phyloP scores from a whole-genome alignment of 768 basidiomycete species.

The Tricholoma saponaceum region DNA sequence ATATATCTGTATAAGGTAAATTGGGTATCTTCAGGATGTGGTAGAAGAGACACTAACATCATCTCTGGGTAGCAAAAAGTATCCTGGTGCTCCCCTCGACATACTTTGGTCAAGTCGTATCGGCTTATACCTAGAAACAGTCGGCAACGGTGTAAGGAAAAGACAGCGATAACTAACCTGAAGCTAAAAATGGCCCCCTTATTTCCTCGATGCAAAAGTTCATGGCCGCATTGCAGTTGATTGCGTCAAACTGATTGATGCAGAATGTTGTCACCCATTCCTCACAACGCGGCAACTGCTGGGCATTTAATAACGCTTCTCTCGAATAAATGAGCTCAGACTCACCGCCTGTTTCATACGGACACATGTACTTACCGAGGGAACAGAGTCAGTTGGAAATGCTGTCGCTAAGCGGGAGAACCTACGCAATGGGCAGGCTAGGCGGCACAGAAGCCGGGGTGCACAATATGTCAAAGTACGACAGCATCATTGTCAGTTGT shows the following conservation, averaged over 20 bases:
- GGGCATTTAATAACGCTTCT: neutral
- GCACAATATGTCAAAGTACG: slow-evolving; percentile 51
- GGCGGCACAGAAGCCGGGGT: slow-evolving; percentile 46
- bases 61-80: slow-evolving; percentile 60
- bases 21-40: too few relatives aligned
- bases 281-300: slow-evolving; percentile 61
- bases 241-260: slow-evolving; percentile 58
- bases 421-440: slow-evolving; percentile 34
- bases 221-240: slow-evolving; percentile 60
- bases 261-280: slow-evolving; percentile 52
- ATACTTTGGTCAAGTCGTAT: slow-evolving; percentile 67
- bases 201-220: slow-evolving; percentile 56
- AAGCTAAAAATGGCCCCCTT: slow-evolving; percentile 34
- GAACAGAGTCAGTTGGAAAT: too few relatives aligned
- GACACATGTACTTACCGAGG: slow-evolving; percentile 36
- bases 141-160: neutral
- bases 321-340: slow-evolving; percentile 13
- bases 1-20: slow-evolving; percentile 41
- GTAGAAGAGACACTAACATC: slow-evolving; percentile 17
- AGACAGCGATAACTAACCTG: slow-evolving; percentile 26
- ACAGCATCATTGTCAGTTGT: slow-evolving; percentile 23
- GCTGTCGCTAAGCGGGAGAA: too few relatives aligned
- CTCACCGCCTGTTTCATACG: slow-evolving; percentile 47
- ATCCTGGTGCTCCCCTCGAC: slow-evolving; percentile 52
- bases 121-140: slow-evolving; percentile 40